A percentile compares a stretch with the other conserved stretches of the same genome.
phyloP scores from a whole-genome alignment of 192 early-diverging fungal species.

The Backusella liffmaniae region DNA sequence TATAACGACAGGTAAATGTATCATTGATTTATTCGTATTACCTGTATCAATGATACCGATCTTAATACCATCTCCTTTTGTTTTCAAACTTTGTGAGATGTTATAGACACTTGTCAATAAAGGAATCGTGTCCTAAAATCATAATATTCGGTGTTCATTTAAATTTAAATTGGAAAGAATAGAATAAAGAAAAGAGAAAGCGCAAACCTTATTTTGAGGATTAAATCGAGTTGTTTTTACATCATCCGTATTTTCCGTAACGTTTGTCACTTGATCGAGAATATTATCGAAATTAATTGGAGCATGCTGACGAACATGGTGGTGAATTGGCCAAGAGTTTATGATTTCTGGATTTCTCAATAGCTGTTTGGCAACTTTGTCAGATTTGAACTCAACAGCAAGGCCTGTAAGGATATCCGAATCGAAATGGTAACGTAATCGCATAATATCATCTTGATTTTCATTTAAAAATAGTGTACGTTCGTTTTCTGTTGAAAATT shows the following conservation, averaged over 20 bases:
- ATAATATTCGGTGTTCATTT: slow-evolving; percentile 2
- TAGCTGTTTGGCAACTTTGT: slow-evolving; percentile 6
- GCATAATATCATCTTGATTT: neutral
- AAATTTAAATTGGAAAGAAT: neutral
- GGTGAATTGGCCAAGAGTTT: slow-evolving; percentile 27
- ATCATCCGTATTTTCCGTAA: neutral
- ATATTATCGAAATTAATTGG: neutral
- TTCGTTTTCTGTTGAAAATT: neutral
- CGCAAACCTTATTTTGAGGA: slow-evolving; percentile 7
- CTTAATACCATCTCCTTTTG: slow-evolving; percentile 58
- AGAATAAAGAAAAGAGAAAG: neutral
- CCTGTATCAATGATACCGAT: slow-evolving; percentile 71
- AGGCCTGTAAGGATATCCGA: slow-evolving; percentile 18
- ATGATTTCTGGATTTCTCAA: slow-evolving; percentile 13
- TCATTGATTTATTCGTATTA: slow-evolving; percentile 1
- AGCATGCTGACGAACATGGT: slow-evolving; percentile 13
- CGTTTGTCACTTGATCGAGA: neutral
- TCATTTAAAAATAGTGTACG: neutral
- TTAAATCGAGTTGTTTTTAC: neutral
- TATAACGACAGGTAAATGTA: neutral
- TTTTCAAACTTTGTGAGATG: slow-evolving; percentile 44
- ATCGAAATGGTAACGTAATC: slow-evolving; percentile 19
- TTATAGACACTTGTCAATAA: slow-evolving; percentile 49
- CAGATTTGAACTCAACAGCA: slow-evolving; percentile 11
- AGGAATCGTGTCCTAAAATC: slow-evolving; percentile 31